Percentiles rank a stretch among this genome's conserved stretches.
These are phyloP conservation scores for Cystobasidium tubakii DNA, from an alignment of 768 basidiomycete species.

Conservation along the genomic window DNA sequence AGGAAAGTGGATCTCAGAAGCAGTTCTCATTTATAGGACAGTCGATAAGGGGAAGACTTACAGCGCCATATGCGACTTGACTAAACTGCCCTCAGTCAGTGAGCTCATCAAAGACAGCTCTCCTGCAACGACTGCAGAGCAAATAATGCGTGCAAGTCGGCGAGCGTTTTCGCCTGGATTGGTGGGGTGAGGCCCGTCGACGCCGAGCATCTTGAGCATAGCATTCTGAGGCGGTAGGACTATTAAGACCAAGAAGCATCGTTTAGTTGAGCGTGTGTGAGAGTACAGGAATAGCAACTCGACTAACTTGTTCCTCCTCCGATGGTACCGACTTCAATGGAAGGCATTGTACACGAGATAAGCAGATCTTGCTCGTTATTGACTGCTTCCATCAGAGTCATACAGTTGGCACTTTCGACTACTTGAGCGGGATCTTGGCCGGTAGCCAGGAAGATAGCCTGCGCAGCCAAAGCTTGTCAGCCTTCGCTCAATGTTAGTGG, in stretches of 20 bases:
- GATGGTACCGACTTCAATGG: slow-evolving; percentile 95
- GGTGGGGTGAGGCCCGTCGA: slow-evolving; percentile 80
- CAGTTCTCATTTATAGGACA: background rate
- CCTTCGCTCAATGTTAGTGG: background rate
- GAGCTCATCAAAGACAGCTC: slow-evolving; percentile 87
- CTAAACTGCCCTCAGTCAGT: slow-evolving; percentile 87
- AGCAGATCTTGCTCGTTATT: slow-evolving; percentile 86
- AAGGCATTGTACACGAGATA: slow-evolving; percentile 95
- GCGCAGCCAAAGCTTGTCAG: slow-evolving; percentile 1
- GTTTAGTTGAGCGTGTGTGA: too few relatives aligned
- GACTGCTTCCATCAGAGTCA: slow-evolving; percentile 96
- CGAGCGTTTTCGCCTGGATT: slow-evolving; percentile 85
- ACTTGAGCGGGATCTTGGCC: slow-evolving; percentile 99
- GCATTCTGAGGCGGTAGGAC: slow-evolving; percentile 81
- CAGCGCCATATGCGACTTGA: slow-evolving; percentile 53
- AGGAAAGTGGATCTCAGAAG: background rate
- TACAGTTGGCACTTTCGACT: slow-evolving; percentile 96
- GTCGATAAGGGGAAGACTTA: background rate
- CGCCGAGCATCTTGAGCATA: slow-evolving; percentile 86
- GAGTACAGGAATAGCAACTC: background rate
- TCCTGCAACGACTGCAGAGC: slow-evolving; percentile 92
- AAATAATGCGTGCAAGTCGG: slow-evolving; percentile 79
- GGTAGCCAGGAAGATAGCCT: slow-evolving; percentile 83
- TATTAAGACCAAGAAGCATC: too few relatives aligned
- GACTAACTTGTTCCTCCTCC: slow-evolving; percentile 64